These are phyloP conservation scores for Globisporangium iwayamae DNA, from an alignment of 352 stramenopile species.

Conservation along the genomic window DNA sequence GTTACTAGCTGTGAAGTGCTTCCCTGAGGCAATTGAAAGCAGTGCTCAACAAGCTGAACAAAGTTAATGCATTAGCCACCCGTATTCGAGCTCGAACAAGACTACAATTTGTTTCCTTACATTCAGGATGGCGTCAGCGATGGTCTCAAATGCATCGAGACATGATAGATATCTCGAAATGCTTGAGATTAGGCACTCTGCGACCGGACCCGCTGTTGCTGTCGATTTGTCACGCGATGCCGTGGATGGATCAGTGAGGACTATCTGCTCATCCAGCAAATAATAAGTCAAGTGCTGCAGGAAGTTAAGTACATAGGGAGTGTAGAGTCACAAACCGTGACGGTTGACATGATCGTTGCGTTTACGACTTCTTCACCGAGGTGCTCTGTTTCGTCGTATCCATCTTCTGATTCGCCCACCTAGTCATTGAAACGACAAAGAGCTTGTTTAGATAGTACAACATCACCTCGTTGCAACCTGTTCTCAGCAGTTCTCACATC, in stretches of 20 bases:
- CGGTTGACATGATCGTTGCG: constrained; percentile 25
- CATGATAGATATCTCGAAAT: constrained; percentile 6
- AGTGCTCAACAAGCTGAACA: constrained; percentile 7
- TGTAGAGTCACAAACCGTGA: constrained; percentile 16
- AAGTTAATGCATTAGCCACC: not conserved
- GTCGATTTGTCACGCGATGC: too few species aligned
- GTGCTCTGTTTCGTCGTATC: constrained; percentile 13
- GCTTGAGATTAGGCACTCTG: constrained; percentile 3
- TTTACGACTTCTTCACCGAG: constrained; percentile 21
- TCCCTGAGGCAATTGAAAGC: not conserved
- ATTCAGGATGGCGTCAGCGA: constrained; percentile 5
- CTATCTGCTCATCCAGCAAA: not conserved
- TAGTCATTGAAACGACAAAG: not conserved
- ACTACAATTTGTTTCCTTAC: not conserved
- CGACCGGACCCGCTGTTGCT: not conserved
- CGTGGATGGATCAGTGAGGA: not conserved
- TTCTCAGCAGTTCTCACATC: not conserved
- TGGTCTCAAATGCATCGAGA: not conserved
- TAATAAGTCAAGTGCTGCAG: not conserved
- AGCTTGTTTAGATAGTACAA: too few species aligned
- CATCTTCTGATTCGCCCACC: constrained; percentile 11
- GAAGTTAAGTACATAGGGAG: not conserved
- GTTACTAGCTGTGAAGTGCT: not conserved
- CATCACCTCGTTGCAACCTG: not conserved
- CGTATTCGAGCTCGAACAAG: not conserved